Conservation (phyloP, 805 yeast species). For the Teunomyces funiuensis region DNA sequence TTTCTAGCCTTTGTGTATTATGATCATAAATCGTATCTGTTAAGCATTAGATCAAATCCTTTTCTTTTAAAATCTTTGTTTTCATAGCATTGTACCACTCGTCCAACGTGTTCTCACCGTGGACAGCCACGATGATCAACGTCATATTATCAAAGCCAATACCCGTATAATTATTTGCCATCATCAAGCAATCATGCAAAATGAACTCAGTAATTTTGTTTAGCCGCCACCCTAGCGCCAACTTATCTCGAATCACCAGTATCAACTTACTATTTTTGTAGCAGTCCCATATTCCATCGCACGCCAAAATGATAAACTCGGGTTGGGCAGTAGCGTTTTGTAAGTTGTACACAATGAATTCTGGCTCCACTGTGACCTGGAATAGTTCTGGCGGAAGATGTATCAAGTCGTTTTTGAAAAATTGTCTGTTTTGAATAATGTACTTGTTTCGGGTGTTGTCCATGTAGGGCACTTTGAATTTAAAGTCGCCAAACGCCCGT, state of each 20-base stretch:
- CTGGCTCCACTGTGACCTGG: conserved; percentile 47
- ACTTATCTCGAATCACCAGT: conserved; percentile 53
- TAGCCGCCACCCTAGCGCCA: conserved; percentile 56
- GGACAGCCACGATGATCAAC: conserved; percentile 63
- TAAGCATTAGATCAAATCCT: conserved; percentile 2
- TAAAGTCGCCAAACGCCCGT: conserved; percentile 46
- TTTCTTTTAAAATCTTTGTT: conserved; percentile 21
- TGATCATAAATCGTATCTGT: background rate
- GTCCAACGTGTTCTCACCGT: conserved; percentile 45
- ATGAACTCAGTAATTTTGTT: conserved; percentile 59
- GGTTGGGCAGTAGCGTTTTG: conserved; percentile 17
- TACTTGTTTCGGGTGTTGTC: conserved; percentile 30
- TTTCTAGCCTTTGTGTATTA: background rate
- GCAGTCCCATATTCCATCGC: conserved; percentile 51
- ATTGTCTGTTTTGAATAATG: conserved; percentile 21
- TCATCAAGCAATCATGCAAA: conserved; percentile 63
- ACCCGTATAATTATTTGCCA: conserved; percentile 74
- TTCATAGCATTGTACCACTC: conserved; percentile 62
- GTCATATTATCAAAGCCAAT: conserved; percentile 86
- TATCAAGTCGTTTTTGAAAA: conserved; percentile 26
- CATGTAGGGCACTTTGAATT: conserved; percentile 41
- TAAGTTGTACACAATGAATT: conserved; percentile 38
- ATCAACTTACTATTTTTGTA: conserved; percentile 55
- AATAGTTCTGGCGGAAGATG: conserved; percentile 43
- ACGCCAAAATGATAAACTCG: conserved; percentile 43